A percentile compares a stretch with the other conserved stretches of the same genome.
These are phyloP conservation scores for Leccinum obscurum DNA, from an alignment of 768 basidiomycete species.

Conservation along the genomic window DNA sequence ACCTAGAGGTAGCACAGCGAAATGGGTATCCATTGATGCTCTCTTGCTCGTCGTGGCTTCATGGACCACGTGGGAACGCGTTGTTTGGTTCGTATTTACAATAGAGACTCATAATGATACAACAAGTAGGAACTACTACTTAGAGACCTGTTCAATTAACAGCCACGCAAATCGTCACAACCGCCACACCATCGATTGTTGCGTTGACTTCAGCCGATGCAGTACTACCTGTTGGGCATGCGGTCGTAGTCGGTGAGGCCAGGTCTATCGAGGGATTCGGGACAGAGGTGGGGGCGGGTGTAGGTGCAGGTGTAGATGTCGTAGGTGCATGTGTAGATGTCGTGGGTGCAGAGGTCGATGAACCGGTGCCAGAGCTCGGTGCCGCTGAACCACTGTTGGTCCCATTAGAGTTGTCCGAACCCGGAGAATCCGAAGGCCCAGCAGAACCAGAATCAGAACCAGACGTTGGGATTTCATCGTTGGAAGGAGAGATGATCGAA, in stretches of 20 bases:
- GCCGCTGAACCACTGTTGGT: background rate
- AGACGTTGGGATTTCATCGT: background rate
- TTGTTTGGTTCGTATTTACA: slow-evolving; percentile 12
- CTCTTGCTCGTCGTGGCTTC: background rate
- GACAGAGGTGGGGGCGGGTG: too few relatives aligned
- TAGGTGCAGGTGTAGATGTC: background rate
- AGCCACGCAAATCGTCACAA: slow-evolving; percentile 15
- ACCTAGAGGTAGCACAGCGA: slow-evolving; percentile 33
- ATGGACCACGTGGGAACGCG: slow-evolving; percentile 15
- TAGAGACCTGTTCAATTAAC: background rate
- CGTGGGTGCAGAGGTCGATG: background rate
- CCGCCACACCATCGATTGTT: background rate
- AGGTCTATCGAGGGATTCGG: too few relatives aligned
- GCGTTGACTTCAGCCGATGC: background rate
- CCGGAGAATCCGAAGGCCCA: background rate
- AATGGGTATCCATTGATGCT: slow-evolving; percentile 29
- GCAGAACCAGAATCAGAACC: background rate
- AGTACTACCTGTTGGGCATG: slow-evolving; percentile 21
- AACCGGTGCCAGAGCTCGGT: slow-evolving; percentile 2
- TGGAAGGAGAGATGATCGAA: background rate
- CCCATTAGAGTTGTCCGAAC: slow-evolving; percentile 1
- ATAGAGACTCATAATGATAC: background rate
- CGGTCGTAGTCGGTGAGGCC: background rate
- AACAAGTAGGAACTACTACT: background rate
- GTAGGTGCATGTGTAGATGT: slow-evolving; percentile 2